These are phyloP conservation scores for Stephania japonica DNA, from an alignment of 164 flowering plant species.

Conservation along the genomic window DNA sequence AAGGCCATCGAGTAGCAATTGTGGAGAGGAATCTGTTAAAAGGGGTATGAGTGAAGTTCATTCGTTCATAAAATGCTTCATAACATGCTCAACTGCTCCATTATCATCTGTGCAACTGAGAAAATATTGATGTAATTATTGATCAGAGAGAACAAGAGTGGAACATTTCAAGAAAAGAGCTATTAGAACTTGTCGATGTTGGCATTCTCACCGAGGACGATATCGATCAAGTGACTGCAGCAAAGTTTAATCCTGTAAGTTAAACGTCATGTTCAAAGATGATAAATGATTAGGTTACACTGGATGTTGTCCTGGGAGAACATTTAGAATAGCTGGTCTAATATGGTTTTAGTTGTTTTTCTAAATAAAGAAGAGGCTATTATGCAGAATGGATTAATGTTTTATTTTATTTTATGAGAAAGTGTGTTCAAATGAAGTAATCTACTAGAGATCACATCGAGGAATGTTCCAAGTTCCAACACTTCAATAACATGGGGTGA, in stretches of 20 bases:
- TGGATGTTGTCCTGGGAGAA: background rate
- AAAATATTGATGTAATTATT: constrained; percentile 13
- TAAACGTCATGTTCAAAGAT: background rate
- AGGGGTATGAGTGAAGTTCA: constrained; percentile 51
- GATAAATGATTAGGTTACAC: background rate
- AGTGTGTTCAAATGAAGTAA: background rate
- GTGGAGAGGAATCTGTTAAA: constrained; percentile 69
- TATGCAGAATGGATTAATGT: background rate
- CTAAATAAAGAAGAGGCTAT: background rate
- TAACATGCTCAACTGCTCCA: constrained; percentile 11
- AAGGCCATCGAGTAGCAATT: constrained; percentile 79
- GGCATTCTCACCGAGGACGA: constrained; percentile 76
- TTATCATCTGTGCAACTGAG: constrained; percentile 6
- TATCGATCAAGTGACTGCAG: constrained; percentile 52
- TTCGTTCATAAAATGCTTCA: constrained; percentile 6
- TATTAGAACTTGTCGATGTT: constrained; percentile 72
- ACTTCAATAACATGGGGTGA: background rate
- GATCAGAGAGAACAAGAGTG: constrained; percentile 97
- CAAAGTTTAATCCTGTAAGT: constrained; percentile 84
- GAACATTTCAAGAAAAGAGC: constrained; percentile 95
- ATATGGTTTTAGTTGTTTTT: background rate
- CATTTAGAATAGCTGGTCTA: background rate
- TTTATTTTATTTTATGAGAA: background rate
- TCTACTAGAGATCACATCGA: background rate
- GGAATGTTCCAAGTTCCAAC: background rate